Evolutionary conservation across 2,329 filamentous ascomycete species (phyloP).

Genomic region (Aspergillus awamori): DNA sequence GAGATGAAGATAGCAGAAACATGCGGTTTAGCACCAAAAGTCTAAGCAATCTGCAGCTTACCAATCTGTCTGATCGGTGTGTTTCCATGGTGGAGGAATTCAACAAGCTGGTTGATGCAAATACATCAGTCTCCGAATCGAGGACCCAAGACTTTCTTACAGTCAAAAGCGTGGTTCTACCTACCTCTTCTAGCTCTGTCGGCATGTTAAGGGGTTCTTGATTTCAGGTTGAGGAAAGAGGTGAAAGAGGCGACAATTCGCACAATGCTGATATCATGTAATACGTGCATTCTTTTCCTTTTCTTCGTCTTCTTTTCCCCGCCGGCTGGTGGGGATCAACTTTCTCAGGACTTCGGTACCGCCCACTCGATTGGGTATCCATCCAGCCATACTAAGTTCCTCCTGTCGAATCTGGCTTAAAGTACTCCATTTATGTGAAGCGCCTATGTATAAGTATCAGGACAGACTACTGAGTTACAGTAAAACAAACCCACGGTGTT

Average conservation of each 20-base stretch:
- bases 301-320: neutral
- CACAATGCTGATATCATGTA: neutral
- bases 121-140: neutral
- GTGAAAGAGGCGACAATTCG: neutral
- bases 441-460: no score
- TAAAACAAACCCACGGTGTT: no score
- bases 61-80: conserved; percentile 83
- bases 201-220: conserved; percentile 58
- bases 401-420: conserved; percentile 44
- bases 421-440: no score
- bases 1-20: neutral
- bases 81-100: conserved; percentile 90
- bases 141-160: neutral
- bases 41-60: conserved; percentile 37
- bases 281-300: neutral
- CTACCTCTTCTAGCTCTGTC: conserved; percentile 75
- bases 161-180: conserved; percentile 11
- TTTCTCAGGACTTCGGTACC: neutral
- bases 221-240: neutral
- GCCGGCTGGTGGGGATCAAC: neutral
- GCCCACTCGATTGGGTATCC: neutral
- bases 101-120: conserved; percentile 55
- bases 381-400: no score
- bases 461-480: no score
- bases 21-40: neutral